These are phyloP conservation scores for Cetradonia linearis DNA, from an alignment of 495 filamentous ascomycete species.

Conservation along the genomic window DNA sequence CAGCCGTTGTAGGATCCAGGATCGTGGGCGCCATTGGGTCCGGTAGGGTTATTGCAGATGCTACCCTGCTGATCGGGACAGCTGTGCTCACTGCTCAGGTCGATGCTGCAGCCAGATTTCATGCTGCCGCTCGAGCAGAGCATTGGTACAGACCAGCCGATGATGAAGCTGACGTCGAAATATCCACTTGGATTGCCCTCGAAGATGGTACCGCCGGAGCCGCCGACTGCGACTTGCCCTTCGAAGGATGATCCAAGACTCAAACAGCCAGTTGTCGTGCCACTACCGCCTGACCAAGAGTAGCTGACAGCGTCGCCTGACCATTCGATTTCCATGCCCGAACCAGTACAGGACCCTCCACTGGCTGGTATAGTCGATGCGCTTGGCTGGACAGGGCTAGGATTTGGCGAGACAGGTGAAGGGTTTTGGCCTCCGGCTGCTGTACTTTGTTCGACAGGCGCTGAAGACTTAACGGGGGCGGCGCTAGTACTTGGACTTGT, in stretches of 20 bases:
- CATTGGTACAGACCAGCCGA: conserved; percentile 13
- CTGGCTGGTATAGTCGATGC: background rate
- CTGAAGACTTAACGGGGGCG: background rate
- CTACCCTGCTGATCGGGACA: background rate
- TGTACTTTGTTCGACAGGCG: background rate
- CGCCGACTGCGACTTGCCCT: conserved; percentile 12
- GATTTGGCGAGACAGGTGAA: background rate
- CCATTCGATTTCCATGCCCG: conserved; percentile 10
- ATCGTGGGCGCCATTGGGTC: conserved; percentile 8
- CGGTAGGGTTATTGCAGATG: conserved; percentile 11
- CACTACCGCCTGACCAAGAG: conserved; percentile 4
- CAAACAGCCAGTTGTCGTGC: background rate
- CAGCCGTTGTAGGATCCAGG: conserved; percentile 1
- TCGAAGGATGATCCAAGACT: background rate
- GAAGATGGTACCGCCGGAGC: conserved; percentile 7
- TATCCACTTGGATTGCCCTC: conserved; percentile 9
- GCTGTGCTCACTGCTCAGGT: background rate
- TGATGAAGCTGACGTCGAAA: conserved; percentile 13
- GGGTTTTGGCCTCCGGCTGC: background rate
- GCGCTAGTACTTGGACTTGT: background rate
- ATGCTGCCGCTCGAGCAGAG: background rate
- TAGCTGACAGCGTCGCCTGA: conserved; percentile 3
- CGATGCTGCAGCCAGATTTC: conserved; percentile 2
- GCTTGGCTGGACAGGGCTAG: background rate
- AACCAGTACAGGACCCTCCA: conserved; percentile 1